Base-by-base conservation (phyloP, 139 green algal genomes). In the Chlorella sorokiniana region DNA sequence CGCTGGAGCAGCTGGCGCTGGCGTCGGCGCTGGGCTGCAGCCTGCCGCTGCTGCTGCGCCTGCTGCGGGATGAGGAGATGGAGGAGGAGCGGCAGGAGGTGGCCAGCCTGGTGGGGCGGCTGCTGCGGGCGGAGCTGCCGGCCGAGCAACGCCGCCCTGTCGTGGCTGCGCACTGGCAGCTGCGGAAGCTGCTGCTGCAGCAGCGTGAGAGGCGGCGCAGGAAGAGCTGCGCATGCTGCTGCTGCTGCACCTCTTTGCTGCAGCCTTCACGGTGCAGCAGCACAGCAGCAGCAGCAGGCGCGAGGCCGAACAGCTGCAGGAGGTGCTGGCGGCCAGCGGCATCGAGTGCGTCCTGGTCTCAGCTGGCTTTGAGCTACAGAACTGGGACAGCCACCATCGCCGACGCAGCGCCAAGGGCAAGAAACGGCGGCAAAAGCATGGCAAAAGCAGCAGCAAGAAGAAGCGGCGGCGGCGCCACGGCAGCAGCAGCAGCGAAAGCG, bases 1-100 rank as follows among this genome's bases (percentile, higher is more conserved):
- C n/a, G 0, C 42, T 84, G 31, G 76, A 86, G 0, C 27, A 76
- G 33, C 62, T 86, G 81, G 20, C 80, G 69, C 64, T 86, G 25
- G 82, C 67, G 1, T 37, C 72, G 14, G 82, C 82, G 3, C 29
- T 80, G 20, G 67, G 52, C 14, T 80, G 76, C 76, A 48, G 41
- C 68, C 69, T 76, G 27, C 52, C 40, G 44, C 59, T 51, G 69
- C 70, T 87, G 70, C 35, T 69, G 69, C 35, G 42, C 27, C n/a
- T 78, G 61, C 45, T 87, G 42, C 48, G 38, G 31, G 69, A 81
- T 29, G 83, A 84, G 2, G 77, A 81, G 27, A 59, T 64, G 14
- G 40, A 31, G 22, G 54, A 54, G 27, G 73, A 79, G 54, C 37
- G 68, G 27, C 68, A 25, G 41, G 25, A 52, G 8, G 27, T 75